A percentile compares a stretch with the other conserved stretches of the same genome.
phyloP scores from a whole-genome alignment of 1,139 yeast species.

The Candida sp. region DNA sequence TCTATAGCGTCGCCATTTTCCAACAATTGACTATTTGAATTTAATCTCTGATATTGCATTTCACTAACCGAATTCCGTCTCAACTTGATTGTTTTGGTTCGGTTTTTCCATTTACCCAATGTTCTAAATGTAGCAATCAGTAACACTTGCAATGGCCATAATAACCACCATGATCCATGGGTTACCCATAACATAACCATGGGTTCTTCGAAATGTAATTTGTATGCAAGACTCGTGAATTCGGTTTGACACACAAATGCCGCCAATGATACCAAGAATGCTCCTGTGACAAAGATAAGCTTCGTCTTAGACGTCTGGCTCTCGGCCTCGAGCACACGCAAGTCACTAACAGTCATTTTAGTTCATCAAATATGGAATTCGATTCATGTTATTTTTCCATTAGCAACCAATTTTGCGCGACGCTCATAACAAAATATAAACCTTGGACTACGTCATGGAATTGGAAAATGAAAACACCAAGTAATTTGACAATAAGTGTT shows the following conservation, averaged over 20 bases:
- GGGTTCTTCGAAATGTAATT: conserved; percentile 64
- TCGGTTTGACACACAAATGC: conserved; percentile 81
- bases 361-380: no score
- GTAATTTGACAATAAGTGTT: no score
- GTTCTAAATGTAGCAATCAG: conserved; percentile 43
- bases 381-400: no score
- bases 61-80: conserved; percentile 4
- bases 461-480: no score
- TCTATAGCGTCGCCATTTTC: conserved; percentile 17
- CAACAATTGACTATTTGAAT: conserved; percentile 25
- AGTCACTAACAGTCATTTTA: conserved; percentile 15
- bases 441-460: no score
- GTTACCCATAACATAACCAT: conserved; percentile 63
- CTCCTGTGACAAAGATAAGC: conserved; percentile 49
- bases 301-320: conserved; percentile 28
- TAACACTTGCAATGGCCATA: conserved; percentile 72
- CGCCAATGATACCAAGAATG: conserved; percentile 58
- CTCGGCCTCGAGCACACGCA: conserved; percentile 9
- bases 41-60: conserved; percentile 25
- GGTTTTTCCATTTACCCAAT: conserved; percentile 18
- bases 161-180: conserved; percentile 77
- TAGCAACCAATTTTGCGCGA: no score
- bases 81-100: conserved; percentile 1
- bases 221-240: conserved; percentile 69
- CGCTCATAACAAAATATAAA: not conserved